Conservation (phyloP, 164 flowering plant species). For the Aristolochia fimbriata region DNA sequence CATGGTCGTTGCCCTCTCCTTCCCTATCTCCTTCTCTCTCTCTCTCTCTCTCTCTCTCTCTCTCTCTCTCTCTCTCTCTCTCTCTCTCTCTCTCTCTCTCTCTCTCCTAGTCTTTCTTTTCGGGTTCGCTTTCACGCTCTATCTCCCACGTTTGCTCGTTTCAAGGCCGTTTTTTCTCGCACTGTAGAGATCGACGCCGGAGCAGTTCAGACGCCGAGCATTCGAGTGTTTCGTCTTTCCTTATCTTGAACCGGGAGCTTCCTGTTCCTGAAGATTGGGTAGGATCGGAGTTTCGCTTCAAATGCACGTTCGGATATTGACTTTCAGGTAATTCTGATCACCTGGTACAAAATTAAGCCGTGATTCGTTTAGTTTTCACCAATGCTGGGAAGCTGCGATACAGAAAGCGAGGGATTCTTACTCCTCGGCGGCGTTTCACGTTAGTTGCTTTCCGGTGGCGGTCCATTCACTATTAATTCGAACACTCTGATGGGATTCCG, state of each 20-base stretch:
- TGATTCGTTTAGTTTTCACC: neutral
- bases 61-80: slow-evolving; percentile 12
- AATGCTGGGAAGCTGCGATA: too few species aligned
- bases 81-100: slow-evolving; percentile 4
- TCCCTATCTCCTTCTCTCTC: neutral
- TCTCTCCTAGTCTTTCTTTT: slow-evolving; percentile 6
- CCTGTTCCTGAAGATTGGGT: neutral
- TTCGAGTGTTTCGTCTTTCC: too few species aligned
- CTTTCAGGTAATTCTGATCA: slow-evolving; percentile 9
- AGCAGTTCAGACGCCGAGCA: neutral
- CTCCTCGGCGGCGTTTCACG: too few species aligned
- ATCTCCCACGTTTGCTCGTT: slow-evolving; percentile 8
- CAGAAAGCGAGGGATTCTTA: too few species aligned
- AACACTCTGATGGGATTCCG: too few species aligned
- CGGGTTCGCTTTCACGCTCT: slow-evolving; percentile 11
- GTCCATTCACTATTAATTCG: too few species aligned
- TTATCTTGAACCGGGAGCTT: neutral
- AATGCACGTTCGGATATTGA: slow-evolving; percentile 4
- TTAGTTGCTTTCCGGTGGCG: too few species aligned
- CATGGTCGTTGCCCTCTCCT: slow-evolving; percentile 24
- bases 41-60: slow-evolving; percentile 14
- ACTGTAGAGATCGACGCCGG: slow-evolving; percentile 13
- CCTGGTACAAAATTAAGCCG: neutral
- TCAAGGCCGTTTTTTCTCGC: slow-evolving; percentile 7
- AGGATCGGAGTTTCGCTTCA: neutral